Conservation (phyloP, 306 rosid genomes). For the Coriaria nepalensis region DNA sequence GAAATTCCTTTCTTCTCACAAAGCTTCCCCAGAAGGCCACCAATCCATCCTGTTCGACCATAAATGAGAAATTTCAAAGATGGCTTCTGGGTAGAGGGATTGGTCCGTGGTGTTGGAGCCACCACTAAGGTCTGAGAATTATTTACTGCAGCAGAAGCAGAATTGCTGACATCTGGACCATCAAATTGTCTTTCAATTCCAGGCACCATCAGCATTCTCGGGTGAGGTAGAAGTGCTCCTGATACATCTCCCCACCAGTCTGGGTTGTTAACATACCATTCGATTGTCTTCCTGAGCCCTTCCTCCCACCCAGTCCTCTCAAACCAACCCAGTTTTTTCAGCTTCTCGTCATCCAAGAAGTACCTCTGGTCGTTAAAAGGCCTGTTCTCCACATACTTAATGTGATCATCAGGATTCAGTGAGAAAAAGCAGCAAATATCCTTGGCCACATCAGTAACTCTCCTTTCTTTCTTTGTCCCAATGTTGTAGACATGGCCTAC, state of each 20-base stretch:
- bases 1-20: constrained; percentile 34
- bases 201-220: constrained; percentile 43
- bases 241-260: constrained; percentile 63
- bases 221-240: constrained; percentile 51
- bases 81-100: constrained; percentile 17
- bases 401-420: constrained; percentile 23
- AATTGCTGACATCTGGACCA: constrained; percentile 13
- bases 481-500: constrained; percentile 56
- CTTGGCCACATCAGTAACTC: constrained; percentile 48
- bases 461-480: constrained; percentile 45
- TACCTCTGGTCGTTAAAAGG: constrained; percentile 52
- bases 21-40: constrained; percentile 35
- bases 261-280: constrained; percentile 41
- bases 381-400: constrained; percentile 39
- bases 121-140: constrained; percentile 16
- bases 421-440: constrained; percentile 36
- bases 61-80: constrained; percentile 37
- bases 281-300: constrained; percentile 39
- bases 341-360: constrained; percentile 41
- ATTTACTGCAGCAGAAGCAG: constrained; percentile 2
- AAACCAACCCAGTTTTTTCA: constrained; percentile 39
- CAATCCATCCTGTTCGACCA: constrained; percentile 45
- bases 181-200: constrained; percentile 29
- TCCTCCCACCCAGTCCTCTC: constrained; percentile 44
- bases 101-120: constrained; percentile 16